These are phyloP conservation scores for Saturnispora dispora DNA, from an alignment of 805 yeast species.

Conservation along the genomic window DNA sequence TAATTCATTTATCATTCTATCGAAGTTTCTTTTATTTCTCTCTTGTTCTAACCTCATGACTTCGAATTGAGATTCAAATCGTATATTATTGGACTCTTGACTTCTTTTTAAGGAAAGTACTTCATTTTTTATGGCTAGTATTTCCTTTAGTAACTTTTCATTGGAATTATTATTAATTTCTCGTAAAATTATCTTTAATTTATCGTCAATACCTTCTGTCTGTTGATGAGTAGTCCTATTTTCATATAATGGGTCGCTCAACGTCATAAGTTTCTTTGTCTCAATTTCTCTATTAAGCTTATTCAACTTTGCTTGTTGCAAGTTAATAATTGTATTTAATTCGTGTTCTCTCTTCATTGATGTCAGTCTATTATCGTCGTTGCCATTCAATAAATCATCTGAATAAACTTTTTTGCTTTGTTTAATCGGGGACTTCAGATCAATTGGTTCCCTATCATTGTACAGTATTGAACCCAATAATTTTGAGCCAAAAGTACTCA, in stretches of 20 bases:
- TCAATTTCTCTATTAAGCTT: slow-evolving; percentile 10
- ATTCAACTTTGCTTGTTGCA: slow-evolving; percentile 6
- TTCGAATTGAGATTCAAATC: slow-evolving; percentile 60
- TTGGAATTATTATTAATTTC: slow-evolving; percentile 15
- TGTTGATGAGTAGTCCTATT: slow-evolving; percentile 8
- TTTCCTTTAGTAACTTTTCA: slow-evolving; percentile 14
- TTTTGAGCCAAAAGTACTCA: slow-evolving; percentile 23
- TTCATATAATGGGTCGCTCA: slow-evolving; percentile 5
- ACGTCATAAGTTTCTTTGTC: background rate
- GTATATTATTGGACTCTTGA: slow-evolving; percentile 46
- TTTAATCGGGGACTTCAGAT: background rate
- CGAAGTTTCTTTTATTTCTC: slow-evolving; percentile 19
- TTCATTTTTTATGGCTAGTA: slow-evolving; percentile 18
- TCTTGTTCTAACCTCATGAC: slow-evolving; percentile 46
- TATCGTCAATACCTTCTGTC: slow-evolving; percentile 10
- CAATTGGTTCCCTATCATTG: slow-evolving; percentile 16
- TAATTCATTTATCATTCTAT: slow-evolving; percentile 18
- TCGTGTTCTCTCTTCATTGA: background rate
- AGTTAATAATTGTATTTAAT: background rate
- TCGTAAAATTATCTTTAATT: slow-evolving; percentile 13
- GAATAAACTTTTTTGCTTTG: background rate
- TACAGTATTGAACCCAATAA: slow-evolving; percentile 23
- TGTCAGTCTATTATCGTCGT: background rate
- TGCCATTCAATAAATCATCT: background rate
- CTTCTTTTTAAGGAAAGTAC: slow-evolving; percentile 17